A percentile compares a stretch with the other conserved stretches of the same genome.
phyloP scores from a whole-genome alignment of 2,329 filamentous ascomycete species.

The Fusarium mexicanum region DNA sequence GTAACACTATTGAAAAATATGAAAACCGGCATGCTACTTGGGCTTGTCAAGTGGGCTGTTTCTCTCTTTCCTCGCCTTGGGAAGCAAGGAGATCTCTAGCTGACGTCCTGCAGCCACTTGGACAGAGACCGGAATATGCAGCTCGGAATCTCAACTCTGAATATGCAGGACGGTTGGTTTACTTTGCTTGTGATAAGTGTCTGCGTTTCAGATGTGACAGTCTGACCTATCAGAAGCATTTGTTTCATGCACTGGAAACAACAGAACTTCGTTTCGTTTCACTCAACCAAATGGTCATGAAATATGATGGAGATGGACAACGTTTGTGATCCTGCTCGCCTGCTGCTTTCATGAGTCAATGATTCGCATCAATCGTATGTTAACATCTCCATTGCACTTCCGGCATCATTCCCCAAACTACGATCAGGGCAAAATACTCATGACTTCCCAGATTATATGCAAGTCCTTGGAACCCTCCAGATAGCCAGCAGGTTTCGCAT shows the following conservation, averaged over 20 bases:
- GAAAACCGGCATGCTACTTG: conserved; percentile 20
- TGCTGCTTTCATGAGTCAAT: neutral
- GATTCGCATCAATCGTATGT: neutral
- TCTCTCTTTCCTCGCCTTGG: conserved; percentile 26
- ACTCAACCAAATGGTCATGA: neutral
- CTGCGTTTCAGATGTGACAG: conserved; percentile 20
- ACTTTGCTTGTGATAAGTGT: conserved; percentile 12
- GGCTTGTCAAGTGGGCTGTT: conserved; percentile 2
- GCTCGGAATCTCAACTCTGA: conserved; percentile 6
- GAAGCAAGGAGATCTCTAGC: conserved; percentile 2
- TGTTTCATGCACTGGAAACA: neutral
- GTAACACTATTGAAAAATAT: conserved; percentile 19
- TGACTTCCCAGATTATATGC: neutral
- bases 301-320: neutral
- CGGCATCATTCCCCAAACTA: neutral
- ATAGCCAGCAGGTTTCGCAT: conserved; percentile 17
- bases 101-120: conserved; percentile 13
- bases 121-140: conserved; percentile 9
- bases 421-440: neutral
- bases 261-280: neutral
- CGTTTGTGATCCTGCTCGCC: neutral
- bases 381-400: neutral
- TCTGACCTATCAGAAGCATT: neutral
- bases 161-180: conserved; percentile 27
- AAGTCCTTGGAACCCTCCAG: conserved; percentile 7